Percentiles rank a stretch among this genome's conserved stretches.
Evolutionary conservation across 148 eudicot species (phyloP).

Genomic region (Linanthus parryae): DNA sequence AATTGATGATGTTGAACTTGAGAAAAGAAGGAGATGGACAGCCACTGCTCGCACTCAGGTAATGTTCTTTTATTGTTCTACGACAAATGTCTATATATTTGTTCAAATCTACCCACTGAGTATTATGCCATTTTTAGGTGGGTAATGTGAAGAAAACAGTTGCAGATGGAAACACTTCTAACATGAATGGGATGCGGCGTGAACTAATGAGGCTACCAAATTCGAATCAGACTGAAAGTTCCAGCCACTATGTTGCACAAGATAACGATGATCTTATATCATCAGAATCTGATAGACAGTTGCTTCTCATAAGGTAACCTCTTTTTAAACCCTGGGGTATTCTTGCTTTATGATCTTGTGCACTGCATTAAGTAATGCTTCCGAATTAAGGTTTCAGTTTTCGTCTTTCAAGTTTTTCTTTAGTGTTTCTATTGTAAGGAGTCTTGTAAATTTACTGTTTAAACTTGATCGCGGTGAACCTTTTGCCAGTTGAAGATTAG

Average conservation of each 20-base stretch:
- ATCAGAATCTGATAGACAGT: slow-evolving; percentile 86
- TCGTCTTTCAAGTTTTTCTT: background rate
- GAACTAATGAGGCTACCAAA: slow-evolving; percentile 77
- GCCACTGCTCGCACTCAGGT: slow-evolving; percentile 85
- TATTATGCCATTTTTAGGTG: slow-evolving; percentile 44
- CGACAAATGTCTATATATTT: too few relatives aligned
- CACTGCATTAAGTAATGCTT: background rate
- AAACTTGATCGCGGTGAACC: too few relatives aligned
- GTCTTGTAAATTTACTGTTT: too few relatives aligned
- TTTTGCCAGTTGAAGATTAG: too few relatives aligned
- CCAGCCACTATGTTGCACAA: slow-evolving; percentile 44
- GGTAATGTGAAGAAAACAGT: slow-evolving; percentile 65
- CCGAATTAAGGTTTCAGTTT: background rate
- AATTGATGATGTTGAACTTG: slow-evolving; percentile 66
- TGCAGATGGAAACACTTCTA: slow-evolving; percentile 42
- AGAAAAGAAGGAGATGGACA: slow-evolving; percentile 84
- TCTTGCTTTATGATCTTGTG: background rate
- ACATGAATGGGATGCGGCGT: slow-evolving; percentile 42
- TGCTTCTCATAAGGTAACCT: slow-evolving; percentile 69
- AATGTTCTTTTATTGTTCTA: slow-evolving; percentile 2
- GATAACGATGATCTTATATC: slow-evolving; percentile 77
- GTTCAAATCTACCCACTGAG: too few relatives aligned
- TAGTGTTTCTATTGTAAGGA: background rate
- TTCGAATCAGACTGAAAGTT: slow-evolving; percentile 43
- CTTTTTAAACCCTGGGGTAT: background rate